phyloP scores from a whole-genome alignment of 129 eudicot genomes.

The Flaveria linearis region DNA sequence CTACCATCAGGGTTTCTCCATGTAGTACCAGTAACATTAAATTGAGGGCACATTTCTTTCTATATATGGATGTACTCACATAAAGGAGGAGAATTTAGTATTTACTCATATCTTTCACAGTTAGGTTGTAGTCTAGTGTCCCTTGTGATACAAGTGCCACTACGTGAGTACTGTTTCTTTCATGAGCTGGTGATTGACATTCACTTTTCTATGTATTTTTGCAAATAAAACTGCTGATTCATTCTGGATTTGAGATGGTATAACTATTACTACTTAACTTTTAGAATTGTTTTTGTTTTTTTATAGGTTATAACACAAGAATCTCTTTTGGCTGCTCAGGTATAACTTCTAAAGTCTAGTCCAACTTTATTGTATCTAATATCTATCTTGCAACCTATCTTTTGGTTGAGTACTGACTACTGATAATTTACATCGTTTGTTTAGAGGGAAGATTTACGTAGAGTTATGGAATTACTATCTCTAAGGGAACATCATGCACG shows the following conservation, averaged over 20 bases:
- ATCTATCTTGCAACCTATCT: conserved; percentile 9
- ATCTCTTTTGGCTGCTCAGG: conserved; percentile 95
- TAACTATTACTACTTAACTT: background rate
- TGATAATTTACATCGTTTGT: conserved; percentile 18
- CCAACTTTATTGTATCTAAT: background rate
- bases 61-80: background rate
- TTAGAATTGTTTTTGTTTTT: conserved; percentile 3
- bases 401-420: conserved; percentile 12
- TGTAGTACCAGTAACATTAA: background rate
- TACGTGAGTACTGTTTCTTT: background rate
- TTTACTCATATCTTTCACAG: background rate
- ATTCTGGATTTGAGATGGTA: conserved; percentile 15
- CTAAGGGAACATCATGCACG: conserved; percentile 88
- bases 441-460: conserved; percentile 84
- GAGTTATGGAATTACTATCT: conserved; percentile 78
- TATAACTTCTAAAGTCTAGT: conserved; percentile 28
- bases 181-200: background rate
- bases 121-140: background rate
- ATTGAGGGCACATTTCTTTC: background rate
- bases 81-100: background rate
- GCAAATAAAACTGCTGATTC: conserved; percentile 4
- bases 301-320: conserved; percentile 83
- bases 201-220: background rate
- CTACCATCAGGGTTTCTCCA: background rate
- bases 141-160: conserved; percentile 6